Percentiles rank a stretch among this genome's conserved stretches.
Evolutionary conservation across 202 grass and related monocot species (phyloP).

Genomic region (Setaria italica): DNA sequence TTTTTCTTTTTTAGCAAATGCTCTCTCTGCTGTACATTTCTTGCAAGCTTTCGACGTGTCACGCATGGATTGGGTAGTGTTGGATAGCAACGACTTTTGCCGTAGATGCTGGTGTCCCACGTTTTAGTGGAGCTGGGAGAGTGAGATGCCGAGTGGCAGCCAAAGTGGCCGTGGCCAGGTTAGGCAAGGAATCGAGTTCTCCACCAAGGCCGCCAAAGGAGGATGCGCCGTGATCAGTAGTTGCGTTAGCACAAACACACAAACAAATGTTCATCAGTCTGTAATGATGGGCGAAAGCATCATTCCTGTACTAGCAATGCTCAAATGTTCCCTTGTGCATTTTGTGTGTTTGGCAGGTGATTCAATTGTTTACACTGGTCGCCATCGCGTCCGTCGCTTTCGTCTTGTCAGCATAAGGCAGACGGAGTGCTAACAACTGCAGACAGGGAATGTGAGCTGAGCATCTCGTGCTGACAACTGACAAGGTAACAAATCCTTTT

Average conservation of each 20-base stretch:
- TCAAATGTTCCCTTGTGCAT: background rate
- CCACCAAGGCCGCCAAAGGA: conserved; percentile 12
- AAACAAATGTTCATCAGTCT: background rate
- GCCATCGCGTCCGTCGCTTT: conserved; percentile 44
- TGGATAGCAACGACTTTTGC: background rate
- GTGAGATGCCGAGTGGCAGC: background rate
- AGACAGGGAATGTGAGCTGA: background rate
- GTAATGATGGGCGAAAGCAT: background rate
- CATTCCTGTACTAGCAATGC: background rate
- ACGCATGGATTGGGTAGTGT: background rate
- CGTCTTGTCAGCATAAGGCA: conserved; percentile 52
- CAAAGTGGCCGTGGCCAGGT: background rate
- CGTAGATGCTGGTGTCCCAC: background rate
- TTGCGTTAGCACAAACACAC: background rate
- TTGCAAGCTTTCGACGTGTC: background rate
- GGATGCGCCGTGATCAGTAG: background rate
- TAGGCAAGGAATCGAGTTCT: conserved; percentile 25
- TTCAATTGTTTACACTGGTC: conserved; percentile 37
- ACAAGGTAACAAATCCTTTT: background rate
- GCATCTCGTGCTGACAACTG: background rate
- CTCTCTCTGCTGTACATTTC: background rate
- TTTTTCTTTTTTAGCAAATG: background rate
- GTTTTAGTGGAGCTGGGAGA: background rate
- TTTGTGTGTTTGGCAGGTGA: conserved; percentile 49
- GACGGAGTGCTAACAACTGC: conserved; percentile 16